Evolutionary conservation across 257 asterid genomes (phyloP), one percentile per base, ranked within the genome.

Genomic region (Mitragyna speciosa): DNA sequence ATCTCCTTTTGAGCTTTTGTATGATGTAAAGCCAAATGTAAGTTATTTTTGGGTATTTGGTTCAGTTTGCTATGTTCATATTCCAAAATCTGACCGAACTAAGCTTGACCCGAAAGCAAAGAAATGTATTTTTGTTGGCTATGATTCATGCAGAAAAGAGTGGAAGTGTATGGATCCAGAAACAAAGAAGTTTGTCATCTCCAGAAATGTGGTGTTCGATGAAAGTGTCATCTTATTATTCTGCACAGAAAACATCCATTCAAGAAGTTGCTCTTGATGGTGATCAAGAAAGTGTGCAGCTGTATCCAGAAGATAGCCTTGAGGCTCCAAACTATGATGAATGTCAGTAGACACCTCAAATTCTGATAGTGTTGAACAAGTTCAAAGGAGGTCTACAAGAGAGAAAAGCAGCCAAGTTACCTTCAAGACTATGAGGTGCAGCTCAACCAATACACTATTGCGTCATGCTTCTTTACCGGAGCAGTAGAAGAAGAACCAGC

Each of bases 91-190:
- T 5, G 70, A 59, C 51, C 1, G 76, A 83, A 78, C 82, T 15
- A 83, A 81, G 65, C 78, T 86, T 63, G 85, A 83, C 52, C 78
- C 75, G 7, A 83, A 83, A 63, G 76, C 77, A 31, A 78, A 78
- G 26, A 56, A 58, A 2, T 77, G 31, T 63, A 12, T 74, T 2
- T 75, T 80, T 67, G 43, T 80, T 33, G 47, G 79, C 20, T 80
- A 80, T 41, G 59, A 80, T 33, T 48, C 83, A 12, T 48, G 47
- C 5, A 79, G 63, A 20, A 82, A n/a, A 63, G 67, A 79, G 2
- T 64, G 76, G 79, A 83, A 52, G 30, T 79, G 80, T 19, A 83
- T 75, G 82, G 84, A 83, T 70, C 76, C 56, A 70, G 9, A 61
- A 22, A 68, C 70, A 33, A 64, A 76, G 43, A 28, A 49, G 17